Evolutionary conservation across 768 basidiomycete genomes (phyloP).

Genomic region (Cyathus striatus): DNA sequence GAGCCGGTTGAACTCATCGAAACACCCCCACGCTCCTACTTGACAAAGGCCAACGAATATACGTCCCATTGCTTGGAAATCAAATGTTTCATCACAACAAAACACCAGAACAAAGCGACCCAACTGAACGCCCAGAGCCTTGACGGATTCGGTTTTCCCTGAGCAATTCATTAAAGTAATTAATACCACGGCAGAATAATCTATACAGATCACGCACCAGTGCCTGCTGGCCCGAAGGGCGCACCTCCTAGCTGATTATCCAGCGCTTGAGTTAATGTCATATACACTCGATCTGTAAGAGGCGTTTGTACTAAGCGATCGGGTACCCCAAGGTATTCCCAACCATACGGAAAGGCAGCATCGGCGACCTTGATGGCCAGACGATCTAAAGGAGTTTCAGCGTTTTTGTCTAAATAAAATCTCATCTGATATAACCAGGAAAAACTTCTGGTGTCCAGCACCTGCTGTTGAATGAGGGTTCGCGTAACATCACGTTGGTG

Average conservation of each 20-base stretch:
- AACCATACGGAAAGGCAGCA: constrained; percentile 93
- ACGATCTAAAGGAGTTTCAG: constrained; percentile 76
- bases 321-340: constrained; percentile 97
- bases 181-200: background rate
- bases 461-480: constrained; percentile 60
- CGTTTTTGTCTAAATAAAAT: constrained; percentile 76
- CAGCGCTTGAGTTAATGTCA: constrained; percentile 93
- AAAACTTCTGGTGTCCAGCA: constrained; percentile 68
- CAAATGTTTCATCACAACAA: constrained; percentile 99
- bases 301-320: constrained; percentile 98
- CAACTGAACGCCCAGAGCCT: constrained; percentile 94
- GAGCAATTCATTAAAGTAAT: constrained; percentile 6
- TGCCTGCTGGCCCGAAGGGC: constrained; percentile 98
- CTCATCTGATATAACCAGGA: constrained; percentile 98
- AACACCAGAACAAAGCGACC: constrained; percentile 99
- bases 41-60: constrained; percentile 98
- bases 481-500: constrained; percentile 96
- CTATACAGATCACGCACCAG: constrained; percentile 56
- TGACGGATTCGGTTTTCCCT: constrained; percentile 99
- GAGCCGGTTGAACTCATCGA: constrained; percentile 96
- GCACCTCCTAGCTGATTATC: constrained; percentile 94
- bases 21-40: constrained; percentile 98
- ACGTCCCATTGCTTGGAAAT: constrained; percentile 99
- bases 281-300: constrained; percentile 92
- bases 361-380: constrained; percentile 83